Evolutionary conservation across 169 alveolate genomes (phyloP), one percentile per base, ranked within the genome.

Genomic region (Cryptosporidium muris): DNA sequence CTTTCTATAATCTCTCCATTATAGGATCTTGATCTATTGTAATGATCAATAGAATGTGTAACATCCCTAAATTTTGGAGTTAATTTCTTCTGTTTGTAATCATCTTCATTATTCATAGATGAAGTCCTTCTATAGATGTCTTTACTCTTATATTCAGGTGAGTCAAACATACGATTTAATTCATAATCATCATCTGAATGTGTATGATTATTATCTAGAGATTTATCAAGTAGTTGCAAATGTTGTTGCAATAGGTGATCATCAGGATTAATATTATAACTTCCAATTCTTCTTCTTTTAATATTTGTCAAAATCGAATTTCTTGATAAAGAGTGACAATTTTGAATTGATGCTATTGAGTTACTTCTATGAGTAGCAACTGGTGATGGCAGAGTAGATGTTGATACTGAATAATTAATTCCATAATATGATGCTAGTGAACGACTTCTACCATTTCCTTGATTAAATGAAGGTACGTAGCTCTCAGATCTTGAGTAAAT

Each of bases 391-490:
- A 25, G 25, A 25, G 25, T 25, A 64, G 80, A 64, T 16, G 12
- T 47, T 4, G 45, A 34, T 11, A 40, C 16, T 6, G 49, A 47
- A 53, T 38, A 54, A 5, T 12, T 16, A 6, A 34, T 60, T 42
- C 66, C 85, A 58, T 74, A 74, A 74, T 74, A 74, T 8, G 85
- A 74, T 14, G 85, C 54, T 34, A 74, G 25, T 6, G 85, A 74
- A 38, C 85, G 54, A 48, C 85, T 74, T 58, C 85, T 74, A 25
- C 4, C 9, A 45, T 74, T 66, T 54, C 9, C 36, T n/a, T 14
- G 42, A 12, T n/a, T 1, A 9, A 3, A 36, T 34, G 25, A 14
- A 5, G 37, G 5, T 45, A 3, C 37, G 25, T n/a, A 16, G 34
- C 2, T n/a, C 66, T 14, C 25, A 34, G 16, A 7, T 4, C 25